Conservation (phyloP, 2,329 filamentous ascomycete species). For the Hymenoscyphus repandus region DNA sequence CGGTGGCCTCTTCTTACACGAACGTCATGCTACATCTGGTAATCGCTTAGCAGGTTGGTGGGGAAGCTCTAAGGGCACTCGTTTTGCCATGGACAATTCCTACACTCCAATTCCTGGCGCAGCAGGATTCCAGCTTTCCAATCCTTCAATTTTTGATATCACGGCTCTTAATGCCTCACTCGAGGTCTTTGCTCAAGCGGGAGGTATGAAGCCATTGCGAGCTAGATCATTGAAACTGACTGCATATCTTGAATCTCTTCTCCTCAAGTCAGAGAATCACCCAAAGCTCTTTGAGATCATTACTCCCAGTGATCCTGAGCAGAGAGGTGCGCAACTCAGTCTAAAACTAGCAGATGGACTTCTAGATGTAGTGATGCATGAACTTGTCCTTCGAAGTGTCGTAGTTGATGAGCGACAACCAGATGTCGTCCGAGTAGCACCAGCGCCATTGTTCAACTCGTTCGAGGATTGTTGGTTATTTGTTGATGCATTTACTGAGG, state of each 20-base stretch:
- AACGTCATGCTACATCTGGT: slow-evolving; percentile 34
- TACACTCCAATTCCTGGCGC: slow-evolving; percentile 69
- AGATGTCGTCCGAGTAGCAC: slow-evolving; percentile 70
- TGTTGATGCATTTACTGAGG: slow-evolving; percentile 37
- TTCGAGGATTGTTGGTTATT: slow-evolving; percentile 63
- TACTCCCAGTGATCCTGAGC: slow-evolving; percentile 57
- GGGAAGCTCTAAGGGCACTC: slow-evolving; percentile 63
- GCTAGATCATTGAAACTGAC: slow-evolving; percentile 63
- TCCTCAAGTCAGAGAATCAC: slow-evolving; percentile 38
- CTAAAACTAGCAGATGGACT: slow-evolving; percentile 55
- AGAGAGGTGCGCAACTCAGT: slow-evolving; percentile 70
- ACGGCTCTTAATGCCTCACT: slow-evolving; percentile 64
- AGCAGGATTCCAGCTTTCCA: slow-evolving; percentile 71
- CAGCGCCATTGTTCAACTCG: slow-evolving; percentile 69
- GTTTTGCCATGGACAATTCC: slow-evolving; percentile 72
- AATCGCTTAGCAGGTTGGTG: slow-evolving; percentile 74
- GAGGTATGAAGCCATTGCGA: slow-evolving; percentile 55
- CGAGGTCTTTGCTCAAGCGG: slow-evolving; percentile 63
- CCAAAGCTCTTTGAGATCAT: slow-evolving; percentile 48
- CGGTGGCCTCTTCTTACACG: slow-evolving; percentile 68
- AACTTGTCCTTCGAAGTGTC: slow-evolving; percentile 55
- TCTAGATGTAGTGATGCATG: slow-evolving; percentile 56
- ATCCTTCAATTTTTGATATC: slow-evolving; percentile 70
- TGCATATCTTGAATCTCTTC: slow-evolving; percentile 59
- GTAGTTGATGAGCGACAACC: slow-evolving; percentile 72